phyloP scores from a whole-genome alignment of 2,329 filamentous ascomycete genomes.

The Botrytis hyacinthi region DNA sequence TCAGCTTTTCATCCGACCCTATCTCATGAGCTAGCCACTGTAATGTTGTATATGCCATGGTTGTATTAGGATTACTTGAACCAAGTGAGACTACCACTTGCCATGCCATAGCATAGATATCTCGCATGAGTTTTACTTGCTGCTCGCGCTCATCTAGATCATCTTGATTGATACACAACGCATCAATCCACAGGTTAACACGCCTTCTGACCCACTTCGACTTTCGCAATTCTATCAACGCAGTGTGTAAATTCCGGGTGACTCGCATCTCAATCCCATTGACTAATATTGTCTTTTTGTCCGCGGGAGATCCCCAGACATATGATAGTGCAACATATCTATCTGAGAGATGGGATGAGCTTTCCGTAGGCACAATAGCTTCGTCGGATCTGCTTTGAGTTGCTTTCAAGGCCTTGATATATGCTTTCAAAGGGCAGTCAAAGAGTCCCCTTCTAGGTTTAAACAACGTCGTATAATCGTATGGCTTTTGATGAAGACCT shows the following conservation, averaged over 20 bases:
- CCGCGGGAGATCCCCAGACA: constrained; percentile 8
- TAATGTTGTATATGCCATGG: constrained; percentile 6
- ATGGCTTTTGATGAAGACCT: neutral
- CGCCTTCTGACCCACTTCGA: constrained; percentile 8
- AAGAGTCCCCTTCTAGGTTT: constrained; percentile 7
- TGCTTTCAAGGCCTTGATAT: constrained; percentile 6
- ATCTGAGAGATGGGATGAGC: neutral
- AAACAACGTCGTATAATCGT: constrained; percentile 6
- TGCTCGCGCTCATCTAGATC: constrained; percentile 21
- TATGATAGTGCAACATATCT: constrained; percentile 17
- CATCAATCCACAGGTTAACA: constrained; percentile 22
- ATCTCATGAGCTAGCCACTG: constrained; percentile 14
- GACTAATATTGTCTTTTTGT: constrained; percentile 11
- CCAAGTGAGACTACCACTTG: constrained; percentile 15
- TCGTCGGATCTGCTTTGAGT: neutral
- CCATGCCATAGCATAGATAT: constrained; percentile 20
- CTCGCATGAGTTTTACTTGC: constrained; percentile 22
- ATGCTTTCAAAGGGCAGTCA: constrained; percentile 9
- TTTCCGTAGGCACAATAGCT: too few species aligned
- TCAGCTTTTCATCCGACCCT: neutral
- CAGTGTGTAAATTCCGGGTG: constrained; percentile 10
- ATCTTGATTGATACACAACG: constrained; percentile 24
- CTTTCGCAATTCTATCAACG: neutral
- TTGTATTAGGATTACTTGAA: neutral
- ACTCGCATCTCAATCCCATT: constrained; percentile 13